Base-by-base conservation (phyloP, 306 rosid species). In the Hippophae tibetana region DNA sequence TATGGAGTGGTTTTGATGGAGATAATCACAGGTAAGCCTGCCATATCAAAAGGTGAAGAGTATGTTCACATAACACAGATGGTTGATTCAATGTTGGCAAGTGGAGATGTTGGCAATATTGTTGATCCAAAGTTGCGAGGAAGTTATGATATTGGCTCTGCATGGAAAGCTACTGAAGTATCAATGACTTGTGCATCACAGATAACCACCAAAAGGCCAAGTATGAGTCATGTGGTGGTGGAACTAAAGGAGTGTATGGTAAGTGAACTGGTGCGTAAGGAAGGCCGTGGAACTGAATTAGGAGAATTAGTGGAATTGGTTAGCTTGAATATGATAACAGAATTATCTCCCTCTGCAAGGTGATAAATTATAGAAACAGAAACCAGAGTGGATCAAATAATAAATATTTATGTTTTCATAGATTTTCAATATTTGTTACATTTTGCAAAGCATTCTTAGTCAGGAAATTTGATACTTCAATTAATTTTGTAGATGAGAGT, bases 1-100 rank as follows among this genome's bases (percentile, higher is more conserved):
- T 62, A 13, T 42, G 66, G 66, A n/a, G 48, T 62, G 7, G 57
- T 62, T 13, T 12, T 62, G 6, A 10, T 62, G 49, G 49, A 62
- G 48, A 50, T 62, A 9, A 50, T 62, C 57, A 40, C 66, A n/a
- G 13, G 45, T 50, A 48, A 18, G 8, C 57, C 66, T 9, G 47
- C 7, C 1, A 8, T 50, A 51, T 47, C 9, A 5, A 42, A 41
- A 41, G 10, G 46, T 1, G 3, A 42, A 9, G 52, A 42, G 8
- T 49, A 31, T 31, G 38, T 5, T 8, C 56, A 62, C 45, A 62
- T 48, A 40, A 62, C 9, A 6, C 5, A 38, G 3, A 40, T 57
- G 66, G 66, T 50, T 8, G 42, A 10, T 51, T 50, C 49, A 38
- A 62, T 40, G 66, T 47, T 62, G 42, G 57, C 48, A 6, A 49